Conservation (phyloP, 2,329 filamentous ascomycete genomes). For the Penicillium oxalicum region DNA sequence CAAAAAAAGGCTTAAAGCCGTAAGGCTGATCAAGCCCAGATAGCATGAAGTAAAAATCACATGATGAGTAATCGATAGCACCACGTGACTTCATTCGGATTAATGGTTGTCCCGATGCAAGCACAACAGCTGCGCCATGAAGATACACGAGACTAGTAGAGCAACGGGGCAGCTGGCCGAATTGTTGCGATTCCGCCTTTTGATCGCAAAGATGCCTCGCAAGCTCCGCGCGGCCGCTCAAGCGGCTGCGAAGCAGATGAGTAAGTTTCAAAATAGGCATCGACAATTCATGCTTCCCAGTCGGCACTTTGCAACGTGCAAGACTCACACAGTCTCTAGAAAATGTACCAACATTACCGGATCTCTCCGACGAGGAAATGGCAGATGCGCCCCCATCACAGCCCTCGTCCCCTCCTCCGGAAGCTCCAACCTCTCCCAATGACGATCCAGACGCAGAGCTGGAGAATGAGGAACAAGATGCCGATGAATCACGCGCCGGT, state of each 20-base stretch:
- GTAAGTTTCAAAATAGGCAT: conserved; percentile 23
- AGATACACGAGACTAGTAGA: neutral
- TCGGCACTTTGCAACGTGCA: conserved; percentile 10
- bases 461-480: conserved; percentile 14
- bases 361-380: conserved; percentile 41
- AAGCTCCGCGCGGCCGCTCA: conserved; percentile 43
- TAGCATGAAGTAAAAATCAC: neutral
- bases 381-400: conserved; percentile 23
- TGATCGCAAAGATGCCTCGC: conserved; percentile 35
- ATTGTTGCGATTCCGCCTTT: conserved; percentile 2
- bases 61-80: neutral
- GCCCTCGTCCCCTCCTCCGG: conserved; percentile 17
- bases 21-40: too few species aligned
- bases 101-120: conserved; percentile 7
- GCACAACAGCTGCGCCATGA: conserved; percentile 14
- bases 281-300: too few species aligned
- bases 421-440: conserved; percentile 16
- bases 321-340: conserved; percentile 28
- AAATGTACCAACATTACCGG: conserved; percentile 36
- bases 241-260: conserved; percentile 43
- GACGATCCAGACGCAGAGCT: conserved; percentile 20
- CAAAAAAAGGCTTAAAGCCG: too few species aligned
- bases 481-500: conserved; percentile 27
- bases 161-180: conserved; percentile 6
- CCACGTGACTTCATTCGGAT: conserved; percentile 2